Evolutionary conservation across 805 yeast species (phyloP), one percentile per base, ranked within the genome.

Genomic region (Wickerhamomyces hampshirensis): DNA sequence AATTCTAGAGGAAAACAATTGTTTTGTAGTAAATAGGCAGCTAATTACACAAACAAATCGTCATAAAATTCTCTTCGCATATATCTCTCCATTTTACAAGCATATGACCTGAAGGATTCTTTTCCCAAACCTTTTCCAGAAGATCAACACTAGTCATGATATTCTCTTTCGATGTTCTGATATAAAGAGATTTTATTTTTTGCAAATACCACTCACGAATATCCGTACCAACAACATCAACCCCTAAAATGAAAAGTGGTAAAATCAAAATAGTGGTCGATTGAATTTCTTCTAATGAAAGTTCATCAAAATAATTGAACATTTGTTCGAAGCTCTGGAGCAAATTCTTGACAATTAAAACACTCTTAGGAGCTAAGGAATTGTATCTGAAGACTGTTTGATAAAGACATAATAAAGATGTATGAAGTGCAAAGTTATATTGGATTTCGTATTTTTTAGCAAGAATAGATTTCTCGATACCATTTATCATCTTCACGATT

Each of bases 331-430:
- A 23, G 6, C 6, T 18, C 13, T 18, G 33, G 15, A 29, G 18
- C 12, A 34, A 19, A n/a, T 26, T 31, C 21, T 34, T 34, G 3
- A 39, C 42, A 21, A 34, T 13, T 23, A 39, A 9, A 12, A 39
- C 32, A 4, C 26, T 8, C 17, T 31, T 17, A 3, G 36, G 28
- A 8, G 30, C 28, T 31, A 39, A 9, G 4, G 42, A 27, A 17
- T 34, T 35, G 16, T 39, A 33, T 11, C 29, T 35, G 26, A 31
- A 34, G 4, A 34, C 37, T 11, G 38, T 34, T 19, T 39, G 38
- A 28, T 39, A 39, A 8, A 39, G 36, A 17, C 35, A 39, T 13
- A 39, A 15, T 24, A 39, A 19, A 6, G 31, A 28, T 5, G 36
- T 26, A 13, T 34, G 30, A 13, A 39, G 13, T 17, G 34, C 28